These are phyloP conservation scores for Pythium sukuiense DNA, from an alignment of 352 stramenopile genomes.

Conservation along the genomic window DNA sequence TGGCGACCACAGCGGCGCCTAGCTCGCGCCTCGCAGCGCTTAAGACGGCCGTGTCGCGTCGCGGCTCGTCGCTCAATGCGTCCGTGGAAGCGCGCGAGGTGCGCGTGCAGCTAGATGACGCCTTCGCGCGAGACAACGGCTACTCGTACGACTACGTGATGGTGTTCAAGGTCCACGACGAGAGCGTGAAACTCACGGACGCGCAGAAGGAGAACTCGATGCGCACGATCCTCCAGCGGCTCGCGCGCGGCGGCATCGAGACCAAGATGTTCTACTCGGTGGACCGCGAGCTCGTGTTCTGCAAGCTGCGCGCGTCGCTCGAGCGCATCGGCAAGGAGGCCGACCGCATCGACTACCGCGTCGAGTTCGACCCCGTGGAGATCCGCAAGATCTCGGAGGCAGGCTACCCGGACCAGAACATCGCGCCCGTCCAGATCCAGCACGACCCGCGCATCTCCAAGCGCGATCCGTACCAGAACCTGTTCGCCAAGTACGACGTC, in stretches of 20 bases:
- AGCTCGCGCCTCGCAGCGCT: conserved; percentile 50
- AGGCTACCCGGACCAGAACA: conserved; percentile 58
- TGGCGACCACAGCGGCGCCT: conserved; percentile 25
- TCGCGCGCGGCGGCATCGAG: conserved; percentile 70
- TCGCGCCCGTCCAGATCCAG: conserved; percentile 65
- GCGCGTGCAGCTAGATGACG: conserved; percentile 56
- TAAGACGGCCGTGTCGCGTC: conserved; percentile 63
- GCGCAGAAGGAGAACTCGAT: conserved; percentile 71
- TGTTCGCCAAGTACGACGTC: conserved; percentile 80
- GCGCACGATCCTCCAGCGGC: conserved; percentile 65
- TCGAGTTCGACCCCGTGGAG: conserved; percentile 66
- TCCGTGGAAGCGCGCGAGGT: conserved; percentile 62
- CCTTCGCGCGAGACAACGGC: conserved; percentile 62
- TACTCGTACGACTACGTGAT: conserved; percentile 84
- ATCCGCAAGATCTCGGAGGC: conserved; percentile 54
- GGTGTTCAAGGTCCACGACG: conserved; percentile 82
- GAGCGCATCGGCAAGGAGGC: conserved; percentile 68
- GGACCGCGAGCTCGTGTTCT: conserved; percentile 70
- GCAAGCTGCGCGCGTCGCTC: conserved; percentile 69
- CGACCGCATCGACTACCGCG: conserved; percentile 77
- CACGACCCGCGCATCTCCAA: conserved; percentile 47
- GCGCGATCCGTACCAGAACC: conserved; percentile 63
- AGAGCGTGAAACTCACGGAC: conserved; percentile 49
- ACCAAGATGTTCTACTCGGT: conserved; percentile 85
- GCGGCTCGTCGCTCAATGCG: conserved; percentile 67